A percentile compares a stretch with the other conserved stretches of the same genome.
phyloP scores from a whole-genome alignment of 2,329 filamentous ascomycete species.

The Phoma sp. region DNA sequence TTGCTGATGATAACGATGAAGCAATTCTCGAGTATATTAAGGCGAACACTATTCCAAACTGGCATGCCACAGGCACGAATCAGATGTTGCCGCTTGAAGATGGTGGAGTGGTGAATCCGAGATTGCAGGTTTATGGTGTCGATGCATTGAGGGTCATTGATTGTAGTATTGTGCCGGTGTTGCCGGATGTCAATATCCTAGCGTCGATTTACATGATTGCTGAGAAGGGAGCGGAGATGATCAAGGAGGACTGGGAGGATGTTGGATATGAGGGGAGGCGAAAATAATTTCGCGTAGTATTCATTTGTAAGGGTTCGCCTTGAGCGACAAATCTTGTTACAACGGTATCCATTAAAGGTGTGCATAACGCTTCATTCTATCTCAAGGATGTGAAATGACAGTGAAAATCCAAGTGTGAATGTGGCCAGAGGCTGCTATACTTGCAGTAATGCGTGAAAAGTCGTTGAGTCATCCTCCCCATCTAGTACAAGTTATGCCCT shows the following conservation, averaged over 20 bases:
- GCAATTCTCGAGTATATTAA: constrained; percentile 38
- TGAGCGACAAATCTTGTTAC: too few species aligned
- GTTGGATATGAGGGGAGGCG: background rate
- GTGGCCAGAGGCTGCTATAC: too few species aligned
- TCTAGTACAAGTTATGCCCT: background rate
- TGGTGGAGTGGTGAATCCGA: constrained; percentile 42
- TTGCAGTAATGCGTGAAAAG: too few species aligned
- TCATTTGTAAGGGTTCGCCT: too few species aligned
- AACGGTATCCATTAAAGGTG: too few species aligned
- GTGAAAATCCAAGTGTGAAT: too few species aligned
- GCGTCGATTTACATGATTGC: constrained; percentile 35
- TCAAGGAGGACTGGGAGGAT: constrained; percentile 23
- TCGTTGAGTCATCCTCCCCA: too few species aligned
- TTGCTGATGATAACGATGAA: constrained; percentile 36
- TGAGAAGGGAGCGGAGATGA: constrained; percentile 37
- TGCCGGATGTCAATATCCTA: constrained; percentile 33
- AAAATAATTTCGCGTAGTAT: background rate
- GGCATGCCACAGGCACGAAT: constrained; percentile 47
- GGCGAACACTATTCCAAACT: constrained; percentile 32
- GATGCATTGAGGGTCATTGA: constrained; percentile 44
- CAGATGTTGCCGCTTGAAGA: constrained; percentile 40
- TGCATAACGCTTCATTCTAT: too few species aligned
- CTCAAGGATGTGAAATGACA: too few species aligned
- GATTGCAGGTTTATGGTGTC: constrained; percentile 43
- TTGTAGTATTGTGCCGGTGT: constrained; percentile 38